Percentiles rank a stretch among this genome's conserved stretches.
Evolutionary conservation across 352 stramenopile species (phyloP).

Genomic region (Pythium volutum): DNA sequence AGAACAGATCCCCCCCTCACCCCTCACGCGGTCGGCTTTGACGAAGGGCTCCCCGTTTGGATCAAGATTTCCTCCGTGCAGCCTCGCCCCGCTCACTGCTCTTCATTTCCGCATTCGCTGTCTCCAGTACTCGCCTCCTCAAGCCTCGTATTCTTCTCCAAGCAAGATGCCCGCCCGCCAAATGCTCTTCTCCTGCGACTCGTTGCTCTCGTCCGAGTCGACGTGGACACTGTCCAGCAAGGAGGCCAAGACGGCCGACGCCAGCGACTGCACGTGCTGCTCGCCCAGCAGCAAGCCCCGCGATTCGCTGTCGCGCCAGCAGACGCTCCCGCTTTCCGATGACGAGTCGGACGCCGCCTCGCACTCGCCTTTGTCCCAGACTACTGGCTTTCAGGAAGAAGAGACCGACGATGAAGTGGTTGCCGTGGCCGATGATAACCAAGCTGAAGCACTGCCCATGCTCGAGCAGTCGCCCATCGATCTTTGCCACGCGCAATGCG

Average conservation of each 20-base stretch:
- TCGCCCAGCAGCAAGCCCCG: neutral
- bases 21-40: no score
- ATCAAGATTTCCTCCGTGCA: no score
- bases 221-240: constrained; percentile 1
- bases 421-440: neutral
- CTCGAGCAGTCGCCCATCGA: constrained; percentile 20
- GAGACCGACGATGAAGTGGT: neutral
- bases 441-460: neutral
- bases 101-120: no score
- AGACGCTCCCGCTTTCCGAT: no score
- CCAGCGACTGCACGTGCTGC: constrained; percentile 1
- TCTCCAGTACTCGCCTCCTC: no score
- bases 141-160: no score
- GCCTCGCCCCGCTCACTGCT: no score
- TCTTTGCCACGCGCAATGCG: neutral
- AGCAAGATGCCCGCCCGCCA: no score
- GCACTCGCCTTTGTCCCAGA: neutral
- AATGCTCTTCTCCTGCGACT: constrained; percentile 1
- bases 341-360: neutral
- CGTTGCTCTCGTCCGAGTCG: constrained; percentile 11
- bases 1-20: neutral
- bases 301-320: neutral
- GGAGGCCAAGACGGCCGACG: no score
- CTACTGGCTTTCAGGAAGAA: neutral
- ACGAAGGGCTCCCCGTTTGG: no score